phyloP scores from a whole-genome alignment of 805 yeast genomes.

The Nakazawaea wyomingensis region DNA sequence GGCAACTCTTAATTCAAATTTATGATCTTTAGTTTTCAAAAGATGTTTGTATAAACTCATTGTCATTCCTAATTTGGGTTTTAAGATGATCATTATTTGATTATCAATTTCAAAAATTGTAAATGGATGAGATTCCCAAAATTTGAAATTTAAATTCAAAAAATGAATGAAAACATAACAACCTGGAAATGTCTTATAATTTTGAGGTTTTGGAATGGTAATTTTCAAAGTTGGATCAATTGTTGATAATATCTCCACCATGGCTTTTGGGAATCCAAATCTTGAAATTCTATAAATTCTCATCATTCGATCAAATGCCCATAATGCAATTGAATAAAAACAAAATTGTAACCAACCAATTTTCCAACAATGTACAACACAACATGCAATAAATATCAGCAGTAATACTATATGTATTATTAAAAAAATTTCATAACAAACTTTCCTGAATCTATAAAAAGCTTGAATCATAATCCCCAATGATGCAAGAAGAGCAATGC shows the following conservation, averaged over 20 bases:
- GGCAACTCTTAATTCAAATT: slow-evolving; percentile 29
- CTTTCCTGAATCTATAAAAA: slow-evolving; percentile 37
- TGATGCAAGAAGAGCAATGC: slow-evolving; percentile 33
- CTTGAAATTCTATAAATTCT: slow-evolving; percentile 29
- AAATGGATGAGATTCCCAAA: slow-evolving; percentile 67
- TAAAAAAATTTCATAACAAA: slow-evolving; percentile 42
- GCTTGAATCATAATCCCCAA: slow-evolving; percentile 40
- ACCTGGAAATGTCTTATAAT: slow-evolving; percentile 49
- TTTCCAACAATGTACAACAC: slow-evolving; percentile 37
- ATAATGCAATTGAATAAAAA: slow-evolving; percentile 30
- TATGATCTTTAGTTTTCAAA: slow-evolving; percentile 21
- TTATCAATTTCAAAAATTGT: slow-evolving; percentile 32
- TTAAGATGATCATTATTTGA: slow-evolving; percentile 38
- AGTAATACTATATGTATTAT: slow-evolving; percentile 41
- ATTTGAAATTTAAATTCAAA: slow-evolving; percentile 31
- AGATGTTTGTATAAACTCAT: slow-evolving; percentile 27
- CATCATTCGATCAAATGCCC: slow-evolving; percentile 36
- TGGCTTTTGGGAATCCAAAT: slow-evolving; percentile 21
- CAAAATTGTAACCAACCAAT: slow-evolving; percentile 39
- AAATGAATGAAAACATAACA: slow-evolving; percentile 54
- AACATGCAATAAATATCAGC: slow-evolving; percentile 37
- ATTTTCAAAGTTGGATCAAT: slow-evolving; percentile 18
- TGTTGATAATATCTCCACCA: slow-evolving; percentile 14
- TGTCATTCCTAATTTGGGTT: slow-evolving; percentile 48
- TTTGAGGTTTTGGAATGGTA: slow-evolving; percentile 36